Evolutionary conservation across 2,329 filamentous ascomycete species (phyloP).

Genomic region (Diaporthe longicolla): DNA sequence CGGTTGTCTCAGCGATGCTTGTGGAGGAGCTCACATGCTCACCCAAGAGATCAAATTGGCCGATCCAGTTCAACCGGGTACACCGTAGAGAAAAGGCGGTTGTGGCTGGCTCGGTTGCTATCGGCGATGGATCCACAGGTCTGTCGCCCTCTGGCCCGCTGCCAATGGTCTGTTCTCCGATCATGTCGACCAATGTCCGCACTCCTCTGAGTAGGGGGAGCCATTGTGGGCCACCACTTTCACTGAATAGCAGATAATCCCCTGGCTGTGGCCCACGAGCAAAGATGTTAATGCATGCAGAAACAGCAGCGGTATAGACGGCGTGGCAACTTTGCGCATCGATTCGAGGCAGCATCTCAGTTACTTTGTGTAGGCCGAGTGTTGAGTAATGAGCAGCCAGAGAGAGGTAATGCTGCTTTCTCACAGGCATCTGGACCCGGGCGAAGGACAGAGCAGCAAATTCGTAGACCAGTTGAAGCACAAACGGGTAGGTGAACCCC

Average conservation of each 20-base stretch:
- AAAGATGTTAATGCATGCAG: slow-evolving; percentile 5
- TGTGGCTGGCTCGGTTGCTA: not conserved
- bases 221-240: not conserved
- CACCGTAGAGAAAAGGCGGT: not conserved
- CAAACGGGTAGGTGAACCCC: not conserved
- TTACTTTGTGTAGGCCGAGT: not conserved
- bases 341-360: slow-evolving; percentile 47
- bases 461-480: not conserved
- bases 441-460: not conserved
- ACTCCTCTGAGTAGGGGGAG: not conserved
- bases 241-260: not conserved
- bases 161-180: not conserved
- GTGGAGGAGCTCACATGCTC: not conserved
- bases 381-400: not conserved
- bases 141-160: not conserved
- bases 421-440: not conserved
- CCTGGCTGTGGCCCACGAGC: not conserved
- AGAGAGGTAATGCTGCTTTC: not conserved
- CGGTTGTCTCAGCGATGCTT: not conserved
- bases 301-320: slow-evolving; percentile 6
- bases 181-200: slow-evolving; percentile 2
- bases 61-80: not conserved
- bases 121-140: not conserved
- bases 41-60: not conserved
- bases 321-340: slow-evolving; percentile 29